Base-by-base conservation (phyloP, 2,329 filamentous ascomycete species). In the Mycocentrospora acerina region DNA sequence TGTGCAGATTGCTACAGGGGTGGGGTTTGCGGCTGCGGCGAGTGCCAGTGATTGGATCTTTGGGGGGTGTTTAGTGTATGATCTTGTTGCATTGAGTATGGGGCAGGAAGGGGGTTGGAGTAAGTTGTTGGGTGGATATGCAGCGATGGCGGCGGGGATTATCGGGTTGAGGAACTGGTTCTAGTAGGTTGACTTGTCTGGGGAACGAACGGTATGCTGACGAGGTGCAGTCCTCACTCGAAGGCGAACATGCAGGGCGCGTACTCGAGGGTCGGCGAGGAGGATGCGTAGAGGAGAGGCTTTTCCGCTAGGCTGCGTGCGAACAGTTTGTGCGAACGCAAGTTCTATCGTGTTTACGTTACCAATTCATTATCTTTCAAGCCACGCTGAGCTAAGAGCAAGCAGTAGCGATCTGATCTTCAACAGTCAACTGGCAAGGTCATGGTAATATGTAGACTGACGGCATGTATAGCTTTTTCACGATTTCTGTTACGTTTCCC, bases 11-110 rank as follows among this genome's bases (percentile, higher is more conserved):
- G 51, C 76, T 8, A 82, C 79, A 0, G 78, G 73, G 1, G 50
- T 80, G 0, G 77, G 74, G 0, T 82, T 81, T 42, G 77, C 70
- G 0, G 62, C 71, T 0, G 60, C 72, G 12, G 75, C 73, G 2
- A 69, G 69, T 8, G 50, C 60, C 24, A 80, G 77, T 48, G 79
- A 82, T 54, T 81, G 78, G 78, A 80, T 82, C 35, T 76, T 82
- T 34, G 79, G 79, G 0, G 76, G 73, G 0, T 80, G 79, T 51
- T 57, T 82, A 43, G 78, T 79, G 0, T 82, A 81, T 54, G 77
- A 82, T 55, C 66, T 82, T 13, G 65, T 80, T 11, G 78, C 74
- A 7, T 51, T 82, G 44, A 67, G 69, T 19, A 72, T 78, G 0
- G 79, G 79, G 1, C 79, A 82, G 61, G 66, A 66, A 7, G 66